Base-by-base conservation (phyloP, 805 yeast genomes). In the Schwanniomyces vanrijiae region DNA sequence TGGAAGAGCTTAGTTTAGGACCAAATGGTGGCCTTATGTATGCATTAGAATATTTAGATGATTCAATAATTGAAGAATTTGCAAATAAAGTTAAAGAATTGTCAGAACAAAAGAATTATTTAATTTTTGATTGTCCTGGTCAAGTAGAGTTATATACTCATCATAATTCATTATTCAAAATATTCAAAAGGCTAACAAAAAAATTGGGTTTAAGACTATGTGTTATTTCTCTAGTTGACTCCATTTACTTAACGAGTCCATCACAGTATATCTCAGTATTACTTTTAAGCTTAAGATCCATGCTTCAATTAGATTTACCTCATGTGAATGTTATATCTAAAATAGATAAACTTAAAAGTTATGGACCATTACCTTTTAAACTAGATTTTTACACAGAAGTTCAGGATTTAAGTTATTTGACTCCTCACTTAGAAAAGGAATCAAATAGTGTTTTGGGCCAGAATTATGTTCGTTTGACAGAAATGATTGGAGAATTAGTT, bases 121-220 rank as follows among this genome's bases (percentile, higher is more conserved):
- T 90, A 10, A 71, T 90, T 3, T 88, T 90, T 67, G 97, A 90
- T 64, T 88, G 96, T 60, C 97, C 97, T 1, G 99, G 99, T 1
- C 99, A 94, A 64, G 94, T 90, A 1, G 99, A 94, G 63, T 76
- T 94, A 13, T 94, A 88, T 68, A 94, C 99, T 2, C 95, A 88
- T 60, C 96, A 89, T 58, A 78, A 84, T 0, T 83, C 96, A 0
- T 69, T 95, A 37, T 77, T 75, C 37, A 73, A 73, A 44, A 85
- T 94, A 4, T 88, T 91, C 65, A 77, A 78, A 50, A 75, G 64
- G 40, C 68, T 94, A 39, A 55, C 57, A 1, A 84, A 82, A 49
- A 35, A 43, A 10, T 82, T 82, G 43, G 90, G 83, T 50, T 77
- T 89, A 56, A 73, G 98, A 43, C 63, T 88, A 5, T 86, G 92